Percentiles rank a stretch among this genome's conserved stretches.
phyloP scores from a whole-genome alignment of 768 basidiomycete species.

The Boletus coccyginus region DNA sequence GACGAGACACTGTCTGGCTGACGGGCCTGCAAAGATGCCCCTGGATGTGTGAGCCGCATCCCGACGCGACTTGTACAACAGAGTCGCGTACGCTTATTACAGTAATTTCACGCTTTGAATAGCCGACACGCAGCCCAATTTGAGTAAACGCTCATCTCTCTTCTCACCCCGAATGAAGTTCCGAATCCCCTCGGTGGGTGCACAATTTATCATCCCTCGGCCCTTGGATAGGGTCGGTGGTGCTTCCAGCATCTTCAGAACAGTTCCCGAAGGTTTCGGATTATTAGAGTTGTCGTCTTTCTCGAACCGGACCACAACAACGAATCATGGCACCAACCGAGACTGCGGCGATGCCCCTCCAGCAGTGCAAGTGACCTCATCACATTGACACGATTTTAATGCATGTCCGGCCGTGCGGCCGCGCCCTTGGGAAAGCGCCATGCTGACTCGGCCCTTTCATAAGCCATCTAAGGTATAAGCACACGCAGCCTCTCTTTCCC shows the following conservation, averaged over 20 bases:
- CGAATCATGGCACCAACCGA: slow-evolving; percentile 9
- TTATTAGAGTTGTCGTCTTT: slow-evolving; percentile 4
- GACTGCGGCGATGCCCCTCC: slow-evolving; percentile 20
- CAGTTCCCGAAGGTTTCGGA: neutral
- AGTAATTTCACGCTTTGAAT: slow-evolving; percentile 1
- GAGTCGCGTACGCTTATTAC: neutral
- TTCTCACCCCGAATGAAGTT: neutral
- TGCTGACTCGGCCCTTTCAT: slow-evolving; percentile 24
- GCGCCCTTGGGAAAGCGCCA: slow-evolving; percentile 1
- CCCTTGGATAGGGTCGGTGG: slow-evolving; percentile 1
- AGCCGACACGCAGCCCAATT: slow-evolving; percentile 8
- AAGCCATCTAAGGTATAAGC: slow-evolving; percentile 22
- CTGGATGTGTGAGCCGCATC: neutral
- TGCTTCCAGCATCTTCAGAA: neutral
- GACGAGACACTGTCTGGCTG: neutral
- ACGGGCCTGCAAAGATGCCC: neutral
- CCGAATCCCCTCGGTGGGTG: slow-evolving; percentile 1
- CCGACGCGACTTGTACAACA: too few relatives aligned
- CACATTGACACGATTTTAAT: slow-evolving; percentile 29
- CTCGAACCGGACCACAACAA: slow-evolving; percentile 10
- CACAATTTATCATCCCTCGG: neutral
- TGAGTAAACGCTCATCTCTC: slow-evolving; percentile 1
- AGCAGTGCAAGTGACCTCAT: slow-evolving; percentile 28
- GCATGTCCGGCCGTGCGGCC: slow-evolving; percentile 25
- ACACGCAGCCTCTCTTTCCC: neutral